Conservation (phyloP, 148 eudicot genomes). For the Limonium bicolor region DNA sequence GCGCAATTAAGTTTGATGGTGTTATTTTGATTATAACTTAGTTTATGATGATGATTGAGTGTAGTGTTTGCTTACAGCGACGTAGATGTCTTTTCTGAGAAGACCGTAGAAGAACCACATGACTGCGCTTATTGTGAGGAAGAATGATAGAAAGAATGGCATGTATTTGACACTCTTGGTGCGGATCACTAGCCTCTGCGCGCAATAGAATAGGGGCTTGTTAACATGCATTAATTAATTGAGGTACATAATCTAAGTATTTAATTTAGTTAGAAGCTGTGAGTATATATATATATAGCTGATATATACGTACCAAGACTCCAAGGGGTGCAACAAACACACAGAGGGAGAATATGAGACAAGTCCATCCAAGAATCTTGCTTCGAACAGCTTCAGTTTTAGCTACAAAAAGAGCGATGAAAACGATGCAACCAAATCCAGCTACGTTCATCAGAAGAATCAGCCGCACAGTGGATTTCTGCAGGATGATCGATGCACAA, state of each 20-base stretch:
- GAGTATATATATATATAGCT: neutral
- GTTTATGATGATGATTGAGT: neutral
- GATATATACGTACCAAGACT: constrained; percentile 27
- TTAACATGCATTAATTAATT: neutral
- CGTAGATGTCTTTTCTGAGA: constrained; percentile 13
- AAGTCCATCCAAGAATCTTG: constrained; percentile 44
- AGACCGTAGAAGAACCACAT: constrained; percentile 31
- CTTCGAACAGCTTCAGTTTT: constrained; percentile 21
- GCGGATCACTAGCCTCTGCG: constrained; percentile 28
- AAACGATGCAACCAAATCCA: constrained; percentile 31
- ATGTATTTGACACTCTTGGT: constrained; percentile 41
- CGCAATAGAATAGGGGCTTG: no score
- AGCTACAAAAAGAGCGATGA: constrained; percentile 27
- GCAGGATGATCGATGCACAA: neutral
- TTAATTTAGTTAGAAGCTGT: neutral
- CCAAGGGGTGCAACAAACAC: constrained; percentile 66
- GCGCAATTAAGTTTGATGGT: no score
- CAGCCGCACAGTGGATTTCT: constrained; percentile 33
- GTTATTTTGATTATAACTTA: no score
- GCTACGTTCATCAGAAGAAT: constrained; percentile 29
- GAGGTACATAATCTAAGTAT: neutral
- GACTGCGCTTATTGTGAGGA: constrained; percentile 15
- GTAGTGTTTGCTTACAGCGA: constrained; percentile 11
- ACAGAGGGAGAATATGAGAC: constrained; percentile 30
- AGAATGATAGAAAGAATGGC: constrained; percentile 31